Conservation (phyloP, 2,329 filamentous ascomycete species). For the Penicillium sp. region DNA sequence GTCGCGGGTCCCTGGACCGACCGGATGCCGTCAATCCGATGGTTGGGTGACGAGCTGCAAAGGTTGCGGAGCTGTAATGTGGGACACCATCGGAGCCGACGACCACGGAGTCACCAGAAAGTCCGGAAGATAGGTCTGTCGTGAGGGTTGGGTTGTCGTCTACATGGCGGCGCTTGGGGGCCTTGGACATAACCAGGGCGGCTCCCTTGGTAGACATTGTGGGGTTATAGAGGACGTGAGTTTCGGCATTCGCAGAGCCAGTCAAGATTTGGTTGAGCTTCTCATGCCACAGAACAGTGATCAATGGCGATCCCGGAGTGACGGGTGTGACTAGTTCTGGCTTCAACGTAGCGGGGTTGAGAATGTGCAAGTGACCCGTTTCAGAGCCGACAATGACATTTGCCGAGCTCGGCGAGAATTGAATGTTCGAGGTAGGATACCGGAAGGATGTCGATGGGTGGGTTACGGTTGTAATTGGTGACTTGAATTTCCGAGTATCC, state of each 20-base stretch:
- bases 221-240: constrained; percentile 89
- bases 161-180: constrained; percentile 91
- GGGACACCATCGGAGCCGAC: constrained; percentile 72
- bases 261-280: constrained; percentile 97
- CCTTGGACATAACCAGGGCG: constrained; percentile 86
- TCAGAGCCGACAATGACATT: constrained; percentile 89
- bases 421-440: constrained; percentile 84
- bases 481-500: constrained; percentile 96
- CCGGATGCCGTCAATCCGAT: constrained; percentile 80
- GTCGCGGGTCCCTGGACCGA: constrained; percentile 75
- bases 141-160: constrained; percentile 90
- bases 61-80: constrained; percentile 73
- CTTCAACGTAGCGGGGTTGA: constrained; percentile 89
- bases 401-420: constrained; percentile 82
- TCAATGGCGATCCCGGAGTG: constrained; percentile 81
- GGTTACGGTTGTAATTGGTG: constrained; percentile 77
- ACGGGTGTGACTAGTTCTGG: constrained; percentile 86
- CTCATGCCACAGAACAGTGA: constrained; percentile 87
- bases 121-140: constrained; percentile 78
- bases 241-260: constrained; percentile 88
- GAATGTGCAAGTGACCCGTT: constrained; percentile 84
- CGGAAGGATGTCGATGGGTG: constrained; percentile 83
- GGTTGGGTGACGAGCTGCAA: constrained; percentile 68
- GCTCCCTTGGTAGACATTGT: constrained; percentile 81
- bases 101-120: constrained; percentile 83